Base-by-base conservation (phyloP, 2,329 filamentous ascomycete species). In the Aspergillus terreus region DNA sequence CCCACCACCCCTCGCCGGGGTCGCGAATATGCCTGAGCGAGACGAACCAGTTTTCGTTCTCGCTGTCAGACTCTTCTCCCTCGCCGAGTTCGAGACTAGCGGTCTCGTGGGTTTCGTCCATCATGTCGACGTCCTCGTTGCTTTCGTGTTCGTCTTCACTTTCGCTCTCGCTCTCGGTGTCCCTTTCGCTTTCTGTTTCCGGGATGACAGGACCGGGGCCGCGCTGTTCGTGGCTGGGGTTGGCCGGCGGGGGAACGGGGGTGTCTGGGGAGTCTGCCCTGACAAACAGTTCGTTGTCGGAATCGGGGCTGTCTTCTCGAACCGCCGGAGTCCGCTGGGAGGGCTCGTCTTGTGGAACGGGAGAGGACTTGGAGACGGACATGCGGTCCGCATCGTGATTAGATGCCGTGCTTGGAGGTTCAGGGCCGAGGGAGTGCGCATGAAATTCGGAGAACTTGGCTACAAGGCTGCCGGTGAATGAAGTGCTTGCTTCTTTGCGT, bases 61-160 rank as follows among this genome's bases (percentile, higher is more conserved):
- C 19, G 32, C 35, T 52, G 21, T 53, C 51, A 2, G 40, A 44
- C 44, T 59, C 53, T 25, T 43, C 14, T 12, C 27, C 32, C 32
- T 67, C 65, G 17, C 70, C 69, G 4, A 73, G 63, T 50, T 73
- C 70, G 36, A 71, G 56, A 48, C 71, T 74, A 27, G 68, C 68
- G 33, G 63, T 68, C 49, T 69, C 63, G 50, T 71, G 68, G 12
- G 41, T 49, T 46, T 62, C 59, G 35, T 57, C 50, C 19, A 56
- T 52, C 27, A 42, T 11, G n/a, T 52, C 50, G 10, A 55, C 51
- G 10, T 56, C 56, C 25, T 53, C 52, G 11, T 4, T 4, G 25
- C 14, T 12, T 17, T 44, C 21, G 10, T 32, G 6, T 17, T 15
- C 12, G 12, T 1, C 15, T 10, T 5, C 10, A 44, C 25, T 25